Evolutionary conservation across 495 filamentous ascomycete species (phyloP).

Genomic region (Penicillium arizonense): DNA sequence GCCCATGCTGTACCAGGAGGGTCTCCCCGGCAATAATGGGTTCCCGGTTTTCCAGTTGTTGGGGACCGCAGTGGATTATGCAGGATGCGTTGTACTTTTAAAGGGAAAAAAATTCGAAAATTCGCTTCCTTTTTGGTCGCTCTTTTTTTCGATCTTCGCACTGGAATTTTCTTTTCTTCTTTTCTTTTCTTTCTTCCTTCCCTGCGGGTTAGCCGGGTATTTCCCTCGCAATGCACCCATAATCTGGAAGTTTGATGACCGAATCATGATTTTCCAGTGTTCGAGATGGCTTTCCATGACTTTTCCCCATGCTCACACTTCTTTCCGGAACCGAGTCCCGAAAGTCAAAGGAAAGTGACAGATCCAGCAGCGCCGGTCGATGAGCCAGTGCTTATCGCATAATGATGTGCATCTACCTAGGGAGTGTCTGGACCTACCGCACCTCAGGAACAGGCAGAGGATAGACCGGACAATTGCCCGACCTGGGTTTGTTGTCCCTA

Average conservation of each 20-base stretch:
- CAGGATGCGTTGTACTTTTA: slow-evolving; percentile 8
- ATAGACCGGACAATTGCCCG: too few species aligned
- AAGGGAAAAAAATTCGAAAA: background rate
- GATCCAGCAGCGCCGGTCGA: background rate
- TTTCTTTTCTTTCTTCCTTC: slow-evolving; percentile 3
- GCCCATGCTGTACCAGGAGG: background rate
- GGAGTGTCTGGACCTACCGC: slow-evolving; percentile 2
- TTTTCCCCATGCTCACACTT: background rate
- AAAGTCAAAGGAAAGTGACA: slow-evolving; percentile 11
- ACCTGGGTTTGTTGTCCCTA: too few species aligned
- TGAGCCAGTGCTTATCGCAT: slow-evolving; percentile 1
- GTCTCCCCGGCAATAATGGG: slow-evolving; percentile 1
- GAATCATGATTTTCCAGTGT: background rate
- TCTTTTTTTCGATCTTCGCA: slow-evolving; percentile 5
- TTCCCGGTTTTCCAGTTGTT: slow-evolving; percentile 2
- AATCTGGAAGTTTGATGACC: background rate
- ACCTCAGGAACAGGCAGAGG: too few species aligned
- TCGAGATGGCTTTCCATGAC: slow-evolving; percentile 1
- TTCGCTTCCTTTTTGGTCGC: slow-evolving; percentile 14
- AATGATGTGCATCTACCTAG: slow-evolving; percentile 7
- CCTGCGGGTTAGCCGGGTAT: background rate
- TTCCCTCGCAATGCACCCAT: background rate
- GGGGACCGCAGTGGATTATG: slow-evolving; percentile 5
- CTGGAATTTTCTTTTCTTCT: slow-evolving; percentile 8
- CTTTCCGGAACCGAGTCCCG: slow-evolving; percentile 1